Evolutionary conservation across 2,329 filamentous ascomycete genomes (phyloP).

Genomic region (Penicillium sp.): DNA sequence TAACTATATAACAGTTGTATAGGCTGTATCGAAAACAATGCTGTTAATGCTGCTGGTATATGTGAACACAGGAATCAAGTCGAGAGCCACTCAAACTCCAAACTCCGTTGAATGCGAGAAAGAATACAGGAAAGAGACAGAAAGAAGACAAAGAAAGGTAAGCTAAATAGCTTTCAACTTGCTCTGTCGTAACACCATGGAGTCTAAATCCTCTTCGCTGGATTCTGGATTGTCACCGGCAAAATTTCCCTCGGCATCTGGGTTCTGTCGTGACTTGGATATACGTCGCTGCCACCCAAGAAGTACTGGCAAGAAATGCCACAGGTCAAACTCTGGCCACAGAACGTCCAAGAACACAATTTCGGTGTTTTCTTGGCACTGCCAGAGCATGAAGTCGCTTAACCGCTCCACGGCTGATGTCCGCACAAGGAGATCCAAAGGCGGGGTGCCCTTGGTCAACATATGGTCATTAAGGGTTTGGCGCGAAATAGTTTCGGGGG

Average conservation of each 20-base stretch:
- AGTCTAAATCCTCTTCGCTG: constrained; percentile 27
- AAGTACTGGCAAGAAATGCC: constrained; percentile 87
- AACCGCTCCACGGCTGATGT: constrained; percentile 91
- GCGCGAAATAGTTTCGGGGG: constrained; percentile 82
- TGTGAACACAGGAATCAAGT: constrained; percentile 10
- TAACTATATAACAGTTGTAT: constrained; percentile 2
- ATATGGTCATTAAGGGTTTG: constrained; percentile 81
- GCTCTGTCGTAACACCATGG: constrained; percentile 15
- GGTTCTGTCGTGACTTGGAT: constrained; percentile 61
- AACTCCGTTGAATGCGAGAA: constrained; percentile 25
- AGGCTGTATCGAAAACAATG: constrained; percentile 5
- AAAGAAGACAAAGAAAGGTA: constrained; percentile 4
- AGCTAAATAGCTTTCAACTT: constrained; percentile 35
- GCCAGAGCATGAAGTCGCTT: constrained; percentile 99
- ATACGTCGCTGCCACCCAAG: constrained; percentile 81
- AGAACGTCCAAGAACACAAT: constrained; percentile 89
- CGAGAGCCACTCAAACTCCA: constrained; percentile 12
- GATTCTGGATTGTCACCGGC: constrained; percentile 51
- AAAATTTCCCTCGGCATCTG: constrained; percentile 57
- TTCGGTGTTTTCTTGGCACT: constrained; percentile 88
- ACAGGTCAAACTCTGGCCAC: constrained; percentile 95
- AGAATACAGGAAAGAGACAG: constrained; percentile 2
- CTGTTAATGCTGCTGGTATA: constrained; percentile 19
- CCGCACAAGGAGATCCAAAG: constrained; percentile 84
- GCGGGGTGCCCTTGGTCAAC: constrained; percentile 82